Base-by-base conservation (phyloP, 106 monocot genomes). In the Alisma plantagoaquatica region DNA sequence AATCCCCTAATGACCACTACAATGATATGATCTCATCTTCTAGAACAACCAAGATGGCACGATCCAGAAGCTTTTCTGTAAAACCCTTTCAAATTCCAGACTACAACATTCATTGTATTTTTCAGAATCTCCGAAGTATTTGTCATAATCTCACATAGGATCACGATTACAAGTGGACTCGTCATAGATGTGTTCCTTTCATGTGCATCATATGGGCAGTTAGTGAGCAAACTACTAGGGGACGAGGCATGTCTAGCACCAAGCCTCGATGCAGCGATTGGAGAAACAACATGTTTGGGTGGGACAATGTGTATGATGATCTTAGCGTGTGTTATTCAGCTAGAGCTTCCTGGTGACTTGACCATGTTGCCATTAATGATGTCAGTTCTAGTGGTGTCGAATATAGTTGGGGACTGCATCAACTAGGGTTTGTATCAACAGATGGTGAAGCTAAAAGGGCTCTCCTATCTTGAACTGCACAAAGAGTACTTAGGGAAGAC, bases 291-390 rank as follows among this genome's bases (percentile, higher is more conserved):
- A 10, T 63, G 82, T 51, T 70, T 89, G 1, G 88, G 79, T 49
- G 83, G 79, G 43, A 70, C 88, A 28, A 76, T 89, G 79, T 75
- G 88, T 46, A 82, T 79, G 75, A 89, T 83, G 0, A 79, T 89
- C 0, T 79, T 83, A 14, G 72, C 83, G 3, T 82, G 93, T 25
- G 77, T 87, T 10, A 75, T 93, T 2, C 57, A 86, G 18, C 51
- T 87, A 18, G 93, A 93, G 61, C 46, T 93, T 10, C 86, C 83
- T 7, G 83, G 83, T 63, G 83, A 93, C 54, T 72, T 93, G 8
- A 33, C 87, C 15, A 47, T 93, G 20, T 83, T 93, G 56, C 93
- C 93, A 23, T 67, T 93, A 9, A 87, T 93, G 20, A 93, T 93
- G 86, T 43, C 83, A 47, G 92, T 92, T 48, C 79, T 92, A 23